Conservation (phyloP, 306 rosid species). For the Rubus parviflorus region DNA sequence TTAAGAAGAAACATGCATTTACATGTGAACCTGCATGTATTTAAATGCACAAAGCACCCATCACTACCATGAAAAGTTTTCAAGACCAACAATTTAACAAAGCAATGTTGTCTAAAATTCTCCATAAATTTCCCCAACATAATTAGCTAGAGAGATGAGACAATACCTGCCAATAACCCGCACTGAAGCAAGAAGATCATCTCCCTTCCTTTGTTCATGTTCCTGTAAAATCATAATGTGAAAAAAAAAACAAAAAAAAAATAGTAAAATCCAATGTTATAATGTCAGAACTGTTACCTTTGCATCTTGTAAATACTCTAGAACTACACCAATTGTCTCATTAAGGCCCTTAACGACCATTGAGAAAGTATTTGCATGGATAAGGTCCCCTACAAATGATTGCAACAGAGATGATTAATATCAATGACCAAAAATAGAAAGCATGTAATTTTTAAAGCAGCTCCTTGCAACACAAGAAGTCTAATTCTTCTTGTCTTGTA, state of each 20-base stretch:
- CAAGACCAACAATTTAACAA: background rate
- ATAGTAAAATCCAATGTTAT: constrained; percentile 23
- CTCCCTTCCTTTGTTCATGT: constrained; percentile 77
- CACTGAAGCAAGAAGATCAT: constrained; percentile 91
- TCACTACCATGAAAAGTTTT: background rate
- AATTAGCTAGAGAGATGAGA: background rate
- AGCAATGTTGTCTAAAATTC: background rate
- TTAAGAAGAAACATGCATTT: background rate
- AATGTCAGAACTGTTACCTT: constrained; percentile 50
- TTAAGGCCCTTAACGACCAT: constrained; percentile 69
- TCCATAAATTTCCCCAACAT: background rate
- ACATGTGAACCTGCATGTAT: background rate
- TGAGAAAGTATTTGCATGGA: constrained; percentile 55
- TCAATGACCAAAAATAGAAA: background rate
- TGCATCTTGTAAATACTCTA: constrained; percentile 89
- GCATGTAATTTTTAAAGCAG: background rate
- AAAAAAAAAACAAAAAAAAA: constrained; percentile 3
- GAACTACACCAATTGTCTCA: constrained; percentile 71
- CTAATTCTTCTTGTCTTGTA: background rate
- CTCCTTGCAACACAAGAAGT: constrained; percentile 12
- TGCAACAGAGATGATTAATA: constrained; percentile 23
- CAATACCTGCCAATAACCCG: constrained; percentile 84
- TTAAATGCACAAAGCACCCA: background rate
- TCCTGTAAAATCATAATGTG: constrained; percentile 53
- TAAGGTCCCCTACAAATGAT: constrained; percentile 44